These are phyloP conservation scores for Raffaelea arxii DNA, from an alignment of 2,329 filamentous ascomycete genomes.

Conservation along the genomic window DNA sequence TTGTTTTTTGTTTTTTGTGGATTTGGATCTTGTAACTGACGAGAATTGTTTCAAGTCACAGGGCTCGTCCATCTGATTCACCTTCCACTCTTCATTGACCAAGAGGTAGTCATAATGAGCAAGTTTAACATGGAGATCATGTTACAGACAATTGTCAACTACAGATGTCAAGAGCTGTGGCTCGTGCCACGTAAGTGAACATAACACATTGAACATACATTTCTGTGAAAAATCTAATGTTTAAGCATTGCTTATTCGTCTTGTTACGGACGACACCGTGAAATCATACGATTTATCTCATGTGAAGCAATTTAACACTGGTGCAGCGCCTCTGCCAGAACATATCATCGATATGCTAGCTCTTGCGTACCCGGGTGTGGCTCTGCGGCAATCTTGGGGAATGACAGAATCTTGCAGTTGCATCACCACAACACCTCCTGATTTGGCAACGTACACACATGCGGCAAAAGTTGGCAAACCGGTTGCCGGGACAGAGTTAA, in stretches of 20 bases:
- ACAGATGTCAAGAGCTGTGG: constrained; percentile 45
- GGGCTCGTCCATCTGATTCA: constrained; percentile 55
- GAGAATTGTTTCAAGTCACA: constrained; percentile 45
- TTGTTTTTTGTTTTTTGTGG: constrained; percentile 12
- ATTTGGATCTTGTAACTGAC: constrained; percentile 33
- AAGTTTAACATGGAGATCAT: constrained; percentile 52
- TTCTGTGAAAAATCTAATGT: not conserved
- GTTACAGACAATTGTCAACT: constrained; percentile 40
- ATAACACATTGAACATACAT: not conserved
- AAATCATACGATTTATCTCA: constrained; percentile 46
- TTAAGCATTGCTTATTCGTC: constrained; percentile 34
- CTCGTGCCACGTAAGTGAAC: constrained; percentile 45
- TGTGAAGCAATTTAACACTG: constrained; percentile 46
- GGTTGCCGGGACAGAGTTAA: constrained; percentile 49
- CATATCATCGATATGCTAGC: constrained; percentile 48
- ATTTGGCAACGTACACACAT: constrained; percentile 46
- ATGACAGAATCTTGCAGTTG: constrained; percentile 59
- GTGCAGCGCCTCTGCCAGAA: constrained; percentile 46
- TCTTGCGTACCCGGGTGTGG: constrained; percentile 46
- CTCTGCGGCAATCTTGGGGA: constrained; percentile 57
- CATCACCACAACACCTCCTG: constrained; percentile 50
- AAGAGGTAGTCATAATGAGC: constrained; percentile 56
- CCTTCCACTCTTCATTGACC: constrained; percentile 52
- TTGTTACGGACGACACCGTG: constrained; percentile 46
- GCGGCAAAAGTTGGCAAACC: constrained; percentile 45